Base-by-base conservation (phyloP, 495 filamentous ascomycete genomes). In the Penicillium desertorum region DNA sequence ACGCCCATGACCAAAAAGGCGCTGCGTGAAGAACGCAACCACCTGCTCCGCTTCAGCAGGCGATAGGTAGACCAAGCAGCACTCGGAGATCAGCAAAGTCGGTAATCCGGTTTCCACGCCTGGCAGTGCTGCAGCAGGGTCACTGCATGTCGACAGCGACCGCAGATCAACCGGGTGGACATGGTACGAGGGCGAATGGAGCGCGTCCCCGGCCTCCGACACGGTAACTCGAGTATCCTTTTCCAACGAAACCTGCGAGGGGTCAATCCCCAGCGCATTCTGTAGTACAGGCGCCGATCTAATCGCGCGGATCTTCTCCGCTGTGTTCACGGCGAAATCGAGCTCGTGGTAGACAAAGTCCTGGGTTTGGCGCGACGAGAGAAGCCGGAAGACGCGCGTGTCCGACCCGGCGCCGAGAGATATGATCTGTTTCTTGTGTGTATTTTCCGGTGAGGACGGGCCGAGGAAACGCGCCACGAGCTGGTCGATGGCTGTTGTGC, bases 331-430 rank as follows among this genome's bases (percentile, higher is more conserved):
- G 0, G 88, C 78, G 69, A 98, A 98, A 72, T 98, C 94, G 59
- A 98, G 76, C 70, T 98, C 94, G 68, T 98, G 92, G 71, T 98
- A 98, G 52, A 85, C 64, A 29, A 97, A 67, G 43, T 71, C 62
- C 7, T 53, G 42, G 5, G 51, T 36, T 30, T 59, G 63, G 7
- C 56, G 66, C 12, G 68, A 85, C 74, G 42, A 92, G 29, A 75
- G 54, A 3, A 77, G 77, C 22, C 91, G 86, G 59, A 96, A 89
- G 63, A 82, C 86, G 19, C 94, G 83, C 8, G 94, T 98, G 64
- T 98, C 94, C 7, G 93, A 92, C 17, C 94, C 94, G 22, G 94
- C 94, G 45, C 95, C 94, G 2, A 98, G 83, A 3, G 92, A 97
- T 52, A 98, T 83, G 50, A 98, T 93, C 65, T 98, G 94, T 65